Base-by-base conservation (phyloP, 2,329 filamentous ascomycete species). In the Xylaria digitata region DNA sequence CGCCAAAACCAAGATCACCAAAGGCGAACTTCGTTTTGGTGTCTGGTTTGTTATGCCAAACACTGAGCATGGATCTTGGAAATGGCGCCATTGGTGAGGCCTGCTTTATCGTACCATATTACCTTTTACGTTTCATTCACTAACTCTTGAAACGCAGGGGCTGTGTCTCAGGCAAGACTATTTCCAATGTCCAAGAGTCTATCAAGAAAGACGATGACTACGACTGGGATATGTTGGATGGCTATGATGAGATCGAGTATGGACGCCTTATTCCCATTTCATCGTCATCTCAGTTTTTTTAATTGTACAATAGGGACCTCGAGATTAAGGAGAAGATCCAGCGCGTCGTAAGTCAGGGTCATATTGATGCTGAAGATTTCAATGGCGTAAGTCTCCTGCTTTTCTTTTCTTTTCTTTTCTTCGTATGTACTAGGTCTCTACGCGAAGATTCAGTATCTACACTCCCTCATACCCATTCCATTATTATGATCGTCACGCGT, bases 291-390 rank as follows among this genome's bases (percentile, higher is more conserved):
- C n/a, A 26, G 4, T 9, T 62, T 46, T 15, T 26, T 64, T 58
- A 71, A 68, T 60, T 71, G 55, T 1, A 52, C 56, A 30, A 45
- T 62, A 82, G 82, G 3, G 80, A 80, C 2, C 81, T 89, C 43
- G 90, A 93, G 1, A 74, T 88, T 1, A 88, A 94, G 79, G 87
- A 87, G 50, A 97, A 96, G 83, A 83, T 97, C 70, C 84, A 86
- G 57, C 86, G 86, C 52, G 92, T 91, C 58, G 79, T 97, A 26
- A 84, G 86, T 65, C 86, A 94, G 76, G 93, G 93, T 26, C 92
- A 96, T 74, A 90, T 98, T 73, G 90, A 92, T 72, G 85, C 93
- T 48, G 90, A 92, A 58, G 95, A 97, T 73, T 97, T 93, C 89
- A 95, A 91, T 40, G 93, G 93, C 13, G 94, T 97, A 85, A 81